Percentiles rank a stretch among this genome's conserved stretches.
These are phyloP conservation scores for Kwoniella botswanensis DNA, from an alignment of 768 basidiomycete genomes.

Conservation along the genomic window DNA sequence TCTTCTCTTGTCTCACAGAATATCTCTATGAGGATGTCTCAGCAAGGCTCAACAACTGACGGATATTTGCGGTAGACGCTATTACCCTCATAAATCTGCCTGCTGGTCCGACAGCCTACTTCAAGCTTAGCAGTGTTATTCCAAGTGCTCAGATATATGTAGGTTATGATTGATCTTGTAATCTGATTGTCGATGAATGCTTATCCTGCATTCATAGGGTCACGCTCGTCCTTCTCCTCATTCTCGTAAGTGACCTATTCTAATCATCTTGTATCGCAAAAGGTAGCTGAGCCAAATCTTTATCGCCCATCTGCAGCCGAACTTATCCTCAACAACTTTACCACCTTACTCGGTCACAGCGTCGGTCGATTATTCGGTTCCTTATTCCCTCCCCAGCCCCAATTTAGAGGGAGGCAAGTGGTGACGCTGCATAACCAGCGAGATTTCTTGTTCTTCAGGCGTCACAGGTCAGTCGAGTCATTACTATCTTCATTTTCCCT, in stretches of 20 bases:
- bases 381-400: slow-evolving; percentile 89
- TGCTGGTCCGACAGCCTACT: slow-evolving; percentile 90
- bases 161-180: slow-evolving; percentile 20
- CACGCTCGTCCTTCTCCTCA: slow-evolving; percentile 92
- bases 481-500: neutral
- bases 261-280: neutral
- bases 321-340: slow-evolving; percentile 91
- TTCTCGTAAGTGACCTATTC: slow-evolving; percentile 62
- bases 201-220: slow-evolving; percentile 63
- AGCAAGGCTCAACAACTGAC: too few relatives aligned
- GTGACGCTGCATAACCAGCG: slow-evolving; percentile 97
- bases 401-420: slow-evolving; percentile 94
- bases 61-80: slow-evolving; percentile 67
- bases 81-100: slow-evolving; percentile 91
- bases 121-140: slow-evolving; percentile 87
- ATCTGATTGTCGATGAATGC: neutral
- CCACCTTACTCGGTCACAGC: slow-evolving; percentile 88
- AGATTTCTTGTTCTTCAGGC: slow-evolving; percentile 95
- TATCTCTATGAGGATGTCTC: too few relatives aligned
- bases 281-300: neutral
- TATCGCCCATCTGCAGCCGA: slow-evolving; percentile 64
- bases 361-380: slow-evolving; percentile 96
- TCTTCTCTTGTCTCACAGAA: too few relatives aligned
- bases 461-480: slow-evolving; percentile 74
- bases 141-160: slow-evolving; percentile 86